phyloP scores from a whole-genome alignment of 2,329 filamentous ascomycete genomes.

The Thielaviopsis punctulata region DNA sequence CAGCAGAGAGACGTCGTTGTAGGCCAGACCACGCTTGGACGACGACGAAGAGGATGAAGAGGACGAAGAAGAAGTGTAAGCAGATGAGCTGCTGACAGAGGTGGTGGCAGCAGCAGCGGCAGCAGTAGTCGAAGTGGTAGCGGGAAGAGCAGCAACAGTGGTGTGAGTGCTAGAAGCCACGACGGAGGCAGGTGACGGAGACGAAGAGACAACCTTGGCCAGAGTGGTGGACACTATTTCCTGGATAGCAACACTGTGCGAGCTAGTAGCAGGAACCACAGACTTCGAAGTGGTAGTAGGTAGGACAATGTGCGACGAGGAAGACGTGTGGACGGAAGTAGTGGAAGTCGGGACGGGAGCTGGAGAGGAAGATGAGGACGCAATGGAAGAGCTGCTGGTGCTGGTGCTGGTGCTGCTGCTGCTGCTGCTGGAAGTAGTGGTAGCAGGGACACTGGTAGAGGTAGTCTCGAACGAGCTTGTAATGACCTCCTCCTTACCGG shows the following conservation, averaged over 20 bases:
- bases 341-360: not conserved
- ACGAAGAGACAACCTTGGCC: conserved; percentile 9
- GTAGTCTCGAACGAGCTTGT: conserved; percentile 2
- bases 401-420: not conserved
- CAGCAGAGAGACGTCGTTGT: conserved; percentile 41
- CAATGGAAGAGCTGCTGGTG: not conserved
- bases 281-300: not conserved
- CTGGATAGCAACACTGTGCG: conserved; percentile 7
- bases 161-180: not conserved
- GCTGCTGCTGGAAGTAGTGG: not conserved
- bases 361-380: not conserved
- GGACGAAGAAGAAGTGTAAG: conserved; percentile 5
- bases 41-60: conserved; percentile 16
- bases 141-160: not conserved
- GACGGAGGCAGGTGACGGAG: conserved; percentile 12
- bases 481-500: conserved; percentile 14
- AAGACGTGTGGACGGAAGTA: not conserved
- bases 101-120: conserved; percentile 4
- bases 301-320: conserved; percentile 2
- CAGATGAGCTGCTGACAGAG: conserved; percentile 9
- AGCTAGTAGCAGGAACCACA: not conserved
- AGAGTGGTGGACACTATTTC: conserved; percentile 14
- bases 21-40: conserved; percentile 50
- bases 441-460: not conserved
- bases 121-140: not conserved